Evolutionary conservation across 2,329 filamentous ascomycete species (phyloP).

Genomic region (Colletotrichum costaricense): DNA sequence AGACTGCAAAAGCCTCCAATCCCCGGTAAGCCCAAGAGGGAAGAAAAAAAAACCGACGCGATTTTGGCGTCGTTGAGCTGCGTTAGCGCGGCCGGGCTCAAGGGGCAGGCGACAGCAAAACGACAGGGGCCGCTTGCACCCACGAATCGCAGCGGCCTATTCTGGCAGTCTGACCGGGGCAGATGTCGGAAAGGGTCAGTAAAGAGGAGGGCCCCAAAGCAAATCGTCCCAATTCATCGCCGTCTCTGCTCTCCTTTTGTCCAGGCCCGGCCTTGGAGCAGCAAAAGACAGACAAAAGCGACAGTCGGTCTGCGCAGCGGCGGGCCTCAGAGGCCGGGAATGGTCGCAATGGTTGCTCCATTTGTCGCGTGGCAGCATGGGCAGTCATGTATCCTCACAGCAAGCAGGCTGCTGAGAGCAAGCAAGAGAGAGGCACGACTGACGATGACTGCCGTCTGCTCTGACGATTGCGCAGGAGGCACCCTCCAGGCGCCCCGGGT

Average conservation of each 20-base stretch:
- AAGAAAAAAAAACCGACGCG: conserved; percentile 3
- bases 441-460: background rate
- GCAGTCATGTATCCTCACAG: background rate
- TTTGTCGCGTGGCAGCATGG: conserved; percentile 33
- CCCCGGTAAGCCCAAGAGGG: conserved; percentile 1
- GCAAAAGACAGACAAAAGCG: conserved; percentile 5
- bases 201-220: background rate
- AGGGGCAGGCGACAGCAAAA: conserved; percentile 15
- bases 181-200: conserved; percentile 17
- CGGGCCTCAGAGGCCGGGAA: conserved; percentile 2
- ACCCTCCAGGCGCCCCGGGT: background rate
- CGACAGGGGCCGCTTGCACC: conserved; percentile 34
- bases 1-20: background rate
- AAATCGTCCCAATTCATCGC: conserved; percentile 24
- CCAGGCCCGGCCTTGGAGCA: conserved; percentile 19
- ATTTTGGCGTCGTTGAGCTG: conserved; percentile 28
- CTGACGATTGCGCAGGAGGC: background rate
- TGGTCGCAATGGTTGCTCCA: conserved; percentile 35
- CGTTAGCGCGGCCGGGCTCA: conserved; percentile 30
- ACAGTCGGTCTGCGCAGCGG: conserved; percentile 19
- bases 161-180: conserved; percentile 13
- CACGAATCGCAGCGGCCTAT: conserved; percentile 27
- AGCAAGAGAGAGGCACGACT: background rate
- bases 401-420: conserved; percentile 2
- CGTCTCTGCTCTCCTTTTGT: conserved; percentile 17